Base-by-base conservation (phyloP, 2,329 filamentous ascomycete species). In the Gaeumannomyces tritici region DNA sequence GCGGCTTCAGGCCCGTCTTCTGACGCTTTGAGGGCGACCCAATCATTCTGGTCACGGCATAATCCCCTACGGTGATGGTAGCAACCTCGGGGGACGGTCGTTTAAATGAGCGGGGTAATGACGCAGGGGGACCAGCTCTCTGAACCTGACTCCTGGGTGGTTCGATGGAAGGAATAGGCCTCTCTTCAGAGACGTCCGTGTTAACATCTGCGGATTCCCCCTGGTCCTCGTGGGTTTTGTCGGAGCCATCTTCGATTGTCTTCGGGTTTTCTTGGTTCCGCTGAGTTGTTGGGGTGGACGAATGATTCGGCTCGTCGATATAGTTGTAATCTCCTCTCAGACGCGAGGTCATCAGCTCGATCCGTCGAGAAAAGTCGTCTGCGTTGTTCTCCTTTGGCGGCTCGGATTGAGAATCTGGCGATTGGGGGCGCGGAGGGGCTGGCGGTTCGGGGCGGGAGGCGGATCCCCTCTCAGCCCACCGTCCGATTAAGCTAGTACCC, bases 61-160 rank as follows among this genome's bases (percentile, higher is more conserved):
- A 82, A 65, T 87, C 80, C 1, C 89, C 90, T 62, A 93, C 84
- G 0, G 88, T 92, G 59, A 93, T 89, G 2, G 88, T 90, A 26
- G 89, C 89, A 61, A 87, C 76, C 68, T 90, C 86, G 31, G 81
- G 75, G 1, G 83, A 81, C 2, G 81, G 76, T 42, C 88, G 81
- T 69, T 85, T 89, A 1, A 57, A 57, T 8, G 51, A n/a, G 11
- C 29, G 54, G 7, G 35, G 42, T 4, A 56, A 24, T 13, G 60
- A n/a, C 9, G 26, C 9, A 12, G 51, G 1, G 4, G 29, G 60
- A 8, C n/a, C 26, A 4, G 55, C 69, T 69, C 51, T 70, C 69
- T 51, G 70, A 66, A 42, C 71, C 70, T 58, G 71, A 68, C 28
- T 61, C 42, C 31, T 57, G 9, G 74, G 71, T 8, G 69, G 71